Percentiles rank a stretch among this genome's conserved stretches.
Evolutionary conservation across 2,329 filamentous ascomycete species (phyloP).

Genomic region (Trichoderma cornu-damae): DNA sequence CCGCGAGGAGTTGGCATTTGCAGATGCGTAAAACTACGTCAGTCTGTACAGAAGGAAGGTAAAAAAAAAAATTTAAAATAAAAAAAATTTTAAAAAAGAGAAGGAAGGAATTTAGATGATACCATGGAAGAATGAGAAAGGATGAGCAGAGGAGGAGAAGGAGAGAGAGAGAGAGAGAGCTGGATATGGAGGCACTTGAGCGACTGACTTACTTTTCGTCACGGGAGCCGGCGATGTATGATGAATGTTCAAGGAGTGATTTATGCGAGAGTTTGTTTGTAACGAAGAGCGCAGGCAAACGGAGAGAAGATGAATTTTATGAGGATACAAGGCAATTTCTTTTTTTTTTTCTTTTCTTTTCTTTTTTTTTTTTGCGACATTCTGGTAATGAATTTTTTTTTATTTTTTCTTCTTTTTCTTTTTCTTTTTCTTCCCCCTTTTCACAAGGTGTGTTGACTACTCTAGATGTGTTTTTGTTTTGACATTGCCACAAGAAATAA

Average conservation of each 20-base stretch:
- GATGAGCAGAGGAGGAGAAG: neutral
- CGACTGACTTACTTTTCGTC: neutral
- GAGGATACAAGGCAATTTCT: neutral
- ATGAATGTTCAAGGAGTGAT: neutral
- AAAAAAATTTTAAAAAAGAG: too few relatives aligned
- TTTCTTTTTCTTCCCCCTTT: neutral
- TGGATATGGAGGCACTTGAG: neutral
- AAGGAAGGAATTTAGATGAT: neutral
- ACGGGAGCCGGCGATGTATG: neutral
- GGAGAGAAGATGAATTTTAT: neutral
- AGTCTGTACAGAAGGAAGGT: neutral
- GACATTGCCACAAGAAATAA: neutral
- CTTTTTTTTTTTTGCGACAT: neutral
- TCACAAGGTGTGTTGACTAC: neutral
- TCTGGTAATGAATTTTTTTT: too few relatives aligned
- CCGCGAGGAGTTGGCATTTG: constrained; percentile 27
- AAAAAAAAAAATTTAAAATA: too few relatives aligned
- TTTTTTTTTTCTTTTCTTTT: neutral
- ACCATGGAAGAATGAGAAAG: neutral
- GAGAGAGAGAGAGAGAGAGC: neutral
- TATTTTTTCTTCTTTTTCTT: neutral
- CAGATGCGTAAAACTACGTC: constrained; percentile 14
- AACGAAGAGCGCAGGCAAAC: neutral
- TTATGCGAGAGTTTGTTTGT: neutral
- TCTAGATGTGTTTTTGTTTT: neutral